Percentiles rank a stretch among this genome's conserved stretches.
phyloP scores from a whole-genome alignment of 2,329 filamentous ascomycete species.

The Allantophomopsis cytisporea region DNA sequence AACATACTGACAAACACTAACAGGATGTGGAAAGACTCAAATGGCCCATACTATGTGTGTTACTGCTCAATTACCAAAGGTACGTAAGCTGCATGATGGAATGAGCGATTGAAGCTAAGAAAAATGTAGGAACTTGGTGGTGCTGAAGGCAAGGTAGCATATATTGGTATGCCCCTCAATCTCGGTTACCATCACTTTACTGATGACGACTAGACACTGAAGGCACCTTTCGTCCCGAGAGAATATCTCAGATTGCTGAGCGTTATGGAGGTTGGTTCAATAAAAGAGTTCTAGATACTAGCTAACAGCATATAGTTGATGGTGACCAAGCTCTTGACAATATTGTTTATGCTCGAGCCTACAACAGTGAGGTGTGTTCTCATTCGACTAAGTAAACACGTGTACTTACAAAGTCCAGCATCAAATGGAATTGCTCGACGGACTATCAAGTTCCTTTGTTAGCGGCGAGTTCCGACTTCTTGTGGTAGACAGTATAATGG shows the following conservation, averaged over 20 bases:
- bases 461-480: slow-evolving; percentile 51
- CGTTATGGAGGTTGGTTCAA: slow-evolving; percentile 34
- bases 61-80: slow-evolving; percentile 38
- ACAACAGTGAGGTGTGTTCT: slow-evolving; percentile 41
- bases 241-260: slow-evolving; percentile 53
- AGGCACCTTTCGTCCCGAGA: slow-evolving; percentile 53
- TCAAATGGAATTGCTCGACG: slow-evolving; percentile 45
- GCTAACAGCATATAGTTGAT: slow-evolving; percentile 27
- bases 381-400: no score
- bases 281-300: background rate
- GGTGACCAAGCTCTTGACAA: slow-evolving; percentile 48
- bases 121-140: slow-evolving; percentile 40
- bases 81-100: slow-evolving; percentile 4
- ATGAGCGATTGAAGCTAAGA: background rate
- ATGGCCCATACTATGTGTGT: slow-evolving; percentile 57
- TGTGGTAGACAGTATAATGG: slow-evolving; percentile 59
- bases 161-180: slow-evolving; percentile 35
- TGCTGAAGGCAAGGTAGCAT: slow-evolving; percentile 55
- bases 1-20: background rate
- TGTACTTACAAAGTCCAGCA: slow-evolving; percentile 18
- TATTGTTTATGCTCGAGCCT: slow-evolving; percentile 48
- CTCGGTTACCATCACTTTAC: background rate
- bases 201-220: slow-evolving; percentile 30
- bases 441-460: slow-evolving; percentile 44
- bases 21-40: slow-evolving; percentile 54